Conservation (phyloP, 305 asterid species). For the Fraxinus sp. region DNA sequence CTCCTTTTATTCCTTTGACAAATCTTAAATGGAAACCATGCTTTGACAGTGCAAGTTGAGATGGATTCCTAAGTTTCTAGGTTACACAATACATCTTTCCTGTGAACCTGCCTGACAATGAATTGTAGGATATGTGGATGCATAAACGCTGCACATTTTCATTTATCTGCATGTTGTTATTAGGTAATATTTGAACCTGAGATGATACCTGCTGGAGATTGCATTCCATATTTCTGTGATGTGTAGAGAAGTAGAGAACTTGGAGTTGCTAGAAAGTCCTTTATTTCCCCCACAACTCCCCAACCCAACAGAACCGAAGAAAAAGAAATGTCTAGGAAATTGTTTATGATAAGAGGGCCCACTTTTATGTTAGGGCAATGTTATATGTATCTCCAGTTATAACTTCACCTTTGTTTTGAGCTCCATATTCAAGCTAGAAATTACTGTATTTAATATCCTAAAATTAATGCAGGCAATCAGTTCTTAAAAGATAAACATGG, state of each 20-base stretch:
- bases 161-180: not conserved
- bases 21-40: not conserved
- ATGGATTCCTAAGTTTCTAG: not conserved
- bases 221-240: not conserved
- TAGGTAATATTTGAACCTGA: not conserved
- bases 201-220: not conserved
- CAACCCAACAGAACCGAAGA: too few species aligned
- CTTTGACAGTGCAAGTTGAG: not conserved
- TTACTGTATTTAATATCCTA: not conserved
- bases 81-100: not conserved
- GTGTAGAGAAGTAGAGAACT: not conserved
- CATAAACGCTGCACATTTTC: not conserved
- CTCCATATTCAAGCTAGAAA: not conserved
- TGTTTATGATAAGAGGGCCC: not conserved
- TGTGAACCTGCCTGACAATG: not conserved
- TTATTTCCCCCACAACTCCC: not conserved
- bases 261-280: not conserved
- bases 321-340: not conserved
- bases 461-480: not conserved
- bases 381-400: not conserved
- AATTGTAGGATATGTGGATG: not conserved
- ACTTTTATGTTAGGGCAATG: not conserved
- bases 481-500: not conserved
- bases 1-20: not conserved
- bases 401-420: not conserved